Conservation (phyloP, 2,329 filamentous ascomycete genomes). For the Paracoccidioides lutzii region DNA sequence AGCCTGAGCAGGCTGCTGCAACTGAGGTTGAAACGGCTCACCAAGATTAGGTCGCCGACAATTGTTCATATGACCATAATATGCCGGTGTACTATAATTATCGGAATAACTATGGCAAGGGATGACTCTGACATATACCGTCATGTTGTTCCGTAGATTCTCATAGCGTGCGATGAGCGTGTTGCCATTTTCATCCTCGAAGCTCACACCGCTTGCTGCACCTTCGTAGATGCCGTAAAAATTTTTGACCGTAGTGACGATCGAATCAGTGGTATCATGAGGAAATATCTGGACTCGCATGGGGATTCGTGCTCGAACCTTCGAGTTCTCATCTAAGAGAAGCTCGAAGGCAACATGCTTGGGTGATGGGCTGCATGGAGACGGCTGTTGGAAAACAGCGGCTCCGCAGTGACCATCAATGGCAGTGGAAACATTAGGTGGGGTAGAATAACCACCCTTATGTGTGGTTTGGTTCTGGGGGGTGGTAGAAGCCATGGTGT, state of each 20-base stretch:
- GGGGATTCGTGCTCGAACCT: constrained; percentile 48
- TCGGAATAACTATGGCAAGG: constrained; percentile 41
- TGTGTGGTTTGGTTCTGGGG: constrained; percentile 23
- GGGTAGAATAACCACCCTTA: constrained; percentile 23
- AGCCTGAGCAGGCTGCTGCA: constrained; percentile 39
- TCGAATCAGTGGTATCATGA: constrained; percentile 93
- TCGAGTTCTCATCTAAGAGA: constrained; percentile 44
- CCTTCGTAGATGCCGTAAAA: constrained; percentile 92
- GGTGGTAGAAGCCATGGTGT: constrained; percentile 20
- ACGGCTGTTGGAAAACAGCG: constrained; percentile 21
- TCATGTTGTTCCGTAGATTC: constrained; percentile 86
- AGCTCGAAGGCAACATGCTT: constrained; percentile 55
- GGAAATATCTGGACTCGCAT: constrained; percentile 75
- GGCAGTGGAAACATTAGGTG: constrained; percentile 21
- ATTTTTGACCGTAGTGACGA: constrained; percentile 96
- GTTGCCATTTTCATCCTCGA: constrained; percentile 79
- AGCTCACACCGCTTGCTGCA: constrained; percentile 72
- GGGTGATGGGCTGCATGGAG: constrained; percentile 28
- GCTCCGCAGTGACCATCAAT: constrained; percentile 17
- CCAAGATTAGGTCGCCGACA: constrained; percentile 48
- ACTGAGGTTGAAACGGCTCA: constrained; percentile 52
- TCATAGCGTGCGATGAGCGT: constrained; percentile 92
- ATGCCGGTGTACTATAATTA: constrained; percentile 30
- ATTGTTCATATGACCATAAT: constrained; percentile 36
- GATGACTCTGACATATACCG: constrained; percentile 81